Percentiles rank a stretch among this genome's conserved stretches.
phyloP scores from a whole-genome alignment of 2,329 filamentous ascomycete species.

The Annulohypoxylon truncatum region DNA sequence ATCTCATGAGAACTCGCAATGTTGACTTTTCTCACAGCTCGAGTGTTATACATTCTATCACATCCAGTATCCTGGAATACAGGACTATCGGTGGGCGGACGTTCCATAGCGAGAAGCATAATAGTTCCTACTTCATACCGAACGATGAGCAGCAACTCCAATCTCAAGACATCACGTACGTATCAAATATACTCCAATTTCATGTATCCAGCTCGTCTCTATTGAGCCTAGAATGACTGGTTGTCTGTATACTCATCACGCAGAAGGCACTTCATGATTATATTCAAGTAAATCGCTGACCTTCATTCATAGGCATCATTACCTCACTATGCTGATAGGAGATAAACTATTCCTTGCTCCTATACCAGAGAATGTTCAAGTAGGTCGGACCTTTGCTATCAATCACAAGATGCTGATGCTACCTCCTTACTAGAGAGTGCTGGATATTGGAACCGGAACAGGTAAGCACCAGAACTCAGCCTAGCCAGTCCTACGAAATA shows the following conservation, averaged over 20 bases:
- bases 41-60: constrained; percentile 46
- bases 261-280: neutral
- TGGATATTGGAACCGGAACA: constrained; percentile 54
- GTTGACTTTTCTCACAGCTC: constrained; percentile 30
- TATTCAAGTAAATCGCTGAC: constrained; percentile 7
- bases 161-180: constrained; percentile 43
- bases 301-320: constrained; percentile 44
- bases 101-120: constrained; percentile 44
- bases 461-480: constrained; percentile 38
- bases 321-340: constrained; percentile 46
- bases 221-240: neutral
- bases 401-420: constrained; percentile 2
- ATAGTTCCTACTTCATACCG: constrained; percentile 43
- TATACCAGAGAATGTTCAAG: constrained; percentile 47
- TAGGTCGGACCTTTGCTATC: constrained; percentile 24
- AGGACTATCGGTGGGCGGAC: constrained; percentile 48
- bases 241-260: neutral
- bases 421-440: constrained; percentile 42
- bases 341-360: constrained; percentile 51
- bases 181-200: neutral
- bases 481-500: neutral
- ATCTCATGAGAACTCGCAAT: neutral
- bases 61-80: constrained; percentile 49
- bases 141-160: constrained; percentile 45
- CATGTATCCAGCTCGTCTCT: neutral